Evolutionary conservation across 495 filamentous ascomycete genomes (phyloP), one percentile per base, ranked within the genome.

Genomic region (Aspergillus steynii): DNA sequence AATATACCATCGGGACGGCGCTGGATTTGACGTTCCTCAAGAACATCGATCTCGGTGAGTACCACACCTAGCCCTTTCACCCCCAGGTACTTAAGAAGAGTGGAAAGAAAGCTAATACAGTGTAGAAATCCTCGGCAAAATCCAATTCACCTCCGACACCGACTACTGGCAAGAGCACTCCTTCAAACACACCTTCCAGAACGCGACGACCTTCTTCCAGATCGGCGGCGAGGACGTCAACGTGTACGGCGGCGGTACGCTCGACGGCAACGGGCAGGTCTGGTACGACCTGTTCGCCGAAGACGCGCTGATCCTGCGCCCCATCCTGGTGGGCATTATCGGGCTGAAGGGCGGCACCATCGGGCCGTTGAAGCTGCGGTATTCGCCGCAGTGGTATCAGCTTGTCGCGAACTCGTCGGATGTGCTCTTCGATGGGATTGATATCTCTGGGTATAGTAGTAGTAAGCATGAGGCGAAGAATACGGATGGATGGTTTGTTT

Each of bases 151-250:
- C 56, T 83, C 86, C 59, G 82, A 90, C 68, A 88, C 83, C 5
- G 76, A 81, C 53, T 90, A 90, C 75, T 89, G 88, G 87, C 82
- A 89, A 66, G 76, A 72, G 12, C 78, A 87, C 59, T 74, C 77
- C 14, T 90, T 89, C 77, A 69, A 71, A 26, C 84, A 87, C 27
- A 70, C 66, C 55, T 90, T 82, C 74, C 88, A 90, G 63, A 88
- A 89, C 64, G 80, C 83, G 0, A 85, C 84, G 0, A 85, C 85
- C 4, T 90, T 90, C 80, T 90, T 86, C 81, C 81, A 85, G 71
- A 77, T 90, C 60, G 87, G 87, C 37, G 88, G 88, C 25, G 74
- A 82, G 25, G 86, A 90, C 65, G 86, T 90, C 34, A 87, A 88
- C 63, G 74, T 90, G 50, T 90, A 88, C 58, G 86, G 86, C 3